Evolutionary conservation across 225 moss, liverwort and hornwort species (phyloP), one percentile per base, ranked within the genome.

Genomic region (Marchantia polymorpha): DNA sequence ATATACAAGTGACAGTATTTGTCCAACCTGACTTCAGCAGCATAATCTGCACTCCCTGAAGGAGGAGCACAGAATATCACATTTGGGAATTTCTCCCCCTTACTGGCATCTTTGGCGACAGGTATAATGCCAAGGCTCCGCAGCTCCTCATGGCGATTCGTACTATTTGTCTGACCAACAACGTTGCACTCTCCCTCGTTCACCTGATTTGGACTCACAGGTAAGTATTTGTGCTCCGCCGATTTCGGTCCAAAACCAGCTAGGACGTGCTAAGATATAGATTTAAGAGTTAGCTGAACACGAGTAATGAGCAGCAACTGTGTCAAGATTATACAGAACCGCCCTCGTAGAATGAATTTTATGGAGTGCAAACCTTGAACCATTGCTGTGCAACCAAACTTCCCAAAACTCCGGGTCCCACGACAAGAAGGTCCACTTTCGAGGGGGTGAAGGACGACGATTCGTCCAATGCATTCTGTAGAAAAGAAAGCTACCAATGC

Each of bases 41-140:
- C 77, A 67, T 99, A 99, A 74, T 95, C 95, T 69, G 82, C 84
- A 86, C 90, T 99, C 76, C 99, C 95, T 76, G 92, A 95, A 12
- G 95, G 99, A 74, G 99, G 99, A 66, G 99, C 99, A 85, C 95
- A 92, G 73, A 95, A 95, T 69, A 99, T 89, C n/a, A 99, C 93
- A 64, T 87, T 91, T 1, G 95, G 90, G 82, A 90, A 93, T 63
- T 94, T 93, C 0, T 90, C 93, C 71, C 84, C 83, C 66, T 85
- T 78, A 8, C 81, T 84, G 13, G 46, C 17, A 10, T 89, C 90
- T 83, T 92, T 99, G 56, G 89, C 87, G 7, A 91, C 89, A 60
- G 99, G 99, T 61, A 75, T 77, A 31, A 99, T 91, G 50, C 95
- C 99, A 39, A 94, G 48, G n/a, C 91, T 86, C 73, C 82, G 72